These are phyloP conservation scores for Amborella trichopoda DNA, from an alignment of 164 flowering plant genomes.

Conservation along the genomic window DNA sequence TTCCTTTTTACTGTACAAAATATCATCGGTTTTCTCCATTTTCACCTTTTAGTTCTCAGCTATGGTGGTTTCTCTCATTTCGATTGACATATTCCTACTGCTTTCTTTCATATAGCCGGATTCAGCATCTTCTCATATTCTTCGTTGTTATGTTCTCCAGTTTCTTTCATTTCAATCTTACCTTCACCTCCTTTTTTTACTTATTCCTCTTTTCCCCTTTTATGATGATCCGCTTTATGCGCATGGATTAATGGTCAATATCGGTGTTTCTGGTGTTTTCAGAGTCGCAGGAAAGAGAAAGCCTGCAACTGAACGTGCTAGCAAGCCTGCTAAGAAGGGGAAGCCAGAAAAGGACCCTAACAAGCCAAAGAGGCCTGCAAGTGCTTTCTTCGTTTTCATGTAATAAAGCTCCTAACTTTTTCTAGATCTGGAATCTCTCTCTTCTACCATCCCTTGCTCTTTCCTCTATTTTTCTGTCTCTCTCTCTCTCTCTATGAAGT, in stretches of 20 bases:
- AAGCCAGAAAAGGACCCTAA: slow-evolving; percentile 73
- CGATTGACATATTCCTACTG: too few species aligned
- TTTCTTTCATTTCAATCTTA: not conserved
- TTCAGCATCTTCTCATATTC: too few species aligned
- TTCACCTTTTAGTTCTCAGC: too few species aligned
- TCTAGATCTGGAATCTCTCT: not conserved
- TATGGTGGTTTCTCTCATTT: too few species aligned
- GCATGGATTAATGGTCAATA: too few species aligned
- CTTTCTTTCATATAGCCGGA: too few species aligned
- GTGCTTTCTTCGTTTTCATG: slow-evolving; percentile 90
- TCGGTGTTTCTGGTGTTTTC: too few species aligned
- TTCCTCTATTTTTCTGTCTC: not conserved
- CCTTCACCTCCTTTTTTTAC: not conserved
- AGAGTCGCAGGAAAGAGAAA: too few species aligned
- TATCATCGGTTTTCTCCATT: too few species aligned
- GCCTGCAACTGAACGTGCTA: slow-evolving; percentile 19
- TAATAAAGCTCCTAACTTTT: too few species aligned
- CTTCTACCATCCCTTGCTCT: not conserved
- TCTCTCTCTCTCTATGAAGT: not conserved
- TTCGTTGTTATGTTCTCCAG: slow-evolving; percentile 1
- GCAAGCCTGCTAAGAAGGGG: slow-evolving; percentile 27
- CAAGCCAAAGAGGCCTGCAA: slow-evolving; percentile 84
- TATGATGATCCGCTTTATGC: too few species aligned
- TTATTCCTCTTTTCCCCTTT: slow-evolving; percentile 30
- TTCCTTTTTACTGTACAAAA: too few species aligned